Evolutionary conservation across 805 yeast genomes (phyloP), one percentile per base, ranked within the genome.

Genomic region (Maudiozyma barnettii): DNA sequence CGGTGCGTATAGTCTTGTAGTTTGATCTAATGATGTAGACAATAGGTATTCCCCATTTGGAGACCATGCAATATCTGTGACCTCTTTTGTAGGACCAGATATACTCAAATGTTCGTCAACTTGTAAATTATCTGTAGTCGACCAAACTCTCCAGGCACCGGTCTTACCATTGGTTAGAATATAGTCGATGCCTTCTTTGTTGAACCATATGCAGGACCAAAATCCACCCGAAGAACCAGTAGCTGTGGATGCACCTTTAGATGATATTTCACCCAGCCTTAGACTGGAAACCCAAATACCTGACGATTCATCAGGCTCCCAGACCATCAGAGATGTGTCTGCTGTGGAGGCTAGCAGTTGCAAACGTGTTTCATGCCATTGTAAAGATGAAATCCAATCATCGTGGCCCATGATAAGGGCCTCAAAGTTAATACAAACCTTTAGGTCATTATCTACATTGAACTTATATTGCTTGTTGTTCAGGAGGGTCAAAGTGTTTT

Each of bases 371-470:
- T 63, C 64, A 59, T 83, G 86, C 98, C 99, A 93, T 47, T 74
- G 70, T 42, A 93, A 70, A 9, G 87, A 79, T 2, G 91, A 79
- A 22, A 95, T 82, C 99, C 99, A 93, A 64, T 93, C 99, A 62
- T 93, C 99, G 65, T 93, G 99, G 7, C 99, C 99, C 84, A 93
- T 82, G 22, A 93, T 79, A 50, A 93, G 76, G 0, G 99, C 96
- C 59, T 95, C 99, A 59, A 90, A 88, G 53, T 78, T 79, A 45
- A 89, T 74, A 4, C 83, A 78, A 49, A 77, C 77, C 44, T 68
- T 63, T 2, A 72, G 56, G 6, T 8, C 14, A 13, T 55, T 56
- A 2, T 54, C 59, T 36, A 75, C 58, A 12, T 59, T 55, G 52
- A 88, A 79, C 50, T 78, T 75, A 63, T 84, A 81, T 64, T 81